These are phyloP conservation scores for Nicotiana attenuata DNA, from an alignment of 257 asterid species.

Conservation along the genomic window DNA sequence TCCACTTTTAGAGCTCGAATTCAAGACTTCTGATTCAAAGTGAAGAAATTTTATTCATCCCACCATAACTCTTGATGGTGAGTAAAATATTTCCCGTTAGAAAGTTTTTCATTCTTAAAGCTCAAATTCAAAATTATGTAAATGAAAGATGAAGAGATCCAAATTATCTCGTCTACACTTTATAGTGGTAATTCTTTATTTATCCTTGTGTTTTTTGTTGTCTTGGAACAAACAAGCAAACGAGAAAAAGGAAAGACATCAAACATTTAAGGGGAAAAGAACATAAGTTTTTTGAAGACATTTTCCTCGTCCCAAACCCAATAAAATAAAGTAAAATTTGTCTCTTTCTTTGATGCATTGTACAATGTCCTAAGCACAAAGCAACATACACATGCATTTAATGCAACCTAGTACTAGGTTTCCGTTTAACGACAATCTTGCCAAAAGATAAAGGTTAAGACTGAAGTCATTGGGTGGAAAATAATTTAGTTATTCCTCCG, in stretches of 20 bases:
- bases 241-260: background rate
- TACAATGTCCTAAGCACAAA: conserved; percentile 5
- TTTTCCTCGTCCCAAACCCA: background rate
- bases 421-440: background rate
- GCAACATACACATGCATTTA: background rate
- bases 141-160: too few species aligned
- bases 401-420: background rate
- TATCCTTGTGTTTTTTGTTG: background rate
- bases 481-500: too few species aligned
- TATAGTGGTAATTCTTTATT: background rate
- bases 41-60: too few species aligned
- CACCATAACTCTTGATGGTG: too few species aligned
- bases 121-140: too few species aligned
- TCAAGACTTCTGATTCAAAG: too few species aligned
- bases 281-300: background rate
- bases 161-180: background rate
- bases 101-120: background rate
- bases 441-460: too few species aligned
- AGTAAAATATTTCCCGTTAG: background rate
- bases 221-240: background rate
- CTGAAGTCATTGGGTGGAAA: too few species aligned
- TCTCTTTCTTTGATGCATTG: conserved; percentile 7
- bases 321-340: background rate
- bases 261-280: background rate
- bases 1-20: too few species aligned